Base-by-base conservation (phyloP, 768 basidiomycete genomes). In the Panaeolus cyanescens region DNA sequence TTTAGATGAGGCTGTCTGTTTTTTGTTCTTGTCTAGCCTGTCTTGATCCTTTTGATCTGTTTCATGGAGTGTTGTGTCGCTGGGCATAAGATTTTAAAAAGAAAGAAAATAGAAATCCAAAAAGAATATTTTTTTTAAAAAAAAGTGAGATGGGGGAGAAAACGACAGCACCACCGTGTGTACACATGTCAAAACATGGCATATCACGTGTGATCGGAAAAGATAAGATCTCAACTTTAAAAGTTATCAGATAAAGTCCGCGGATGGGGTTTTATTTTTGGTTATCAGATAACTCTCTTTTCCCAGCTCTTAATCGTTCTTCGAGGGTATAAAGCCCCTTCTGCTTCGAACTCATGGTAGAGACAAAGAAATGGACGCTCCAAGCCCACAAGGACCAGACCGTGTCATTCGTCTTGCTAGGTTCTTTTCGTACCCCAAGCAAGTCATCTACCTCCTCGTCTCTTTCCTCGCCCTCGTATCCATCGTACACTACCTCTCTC, bases 381-480 rank as follows among this genome's bases (percentile, higher is more conserved):
- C 25, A 25, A 50, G 45, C 22, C 22, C 45, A 50, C 13, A 22
- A 9, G 45, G 22, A 50, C 22, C 45, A 50, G 45, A 50, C 17
- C 45, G 45, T 28, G 61, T 62, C 19, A 60, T 75, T 54, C 71
- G 72, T 32, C 58, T 68, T 19, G 55, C 66, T 8, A 64, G 74
- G 13, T 66, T 65, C 50, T 65, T 65, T 13, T 50, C 65, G 6
- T 83, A 82, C 64, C 78, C 82, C 3, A 69, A 74, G 37, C 71
- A 80, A 60, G 69, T 79, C 20, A 78, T 80, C 72, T 82, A 77
- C 66, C 72, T 79, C 60, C 39, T 83, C 31, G 77, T 74, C 9
- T 68, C 71, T 60, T 77, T 83, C 70, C 76, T 84, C 59, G 74
- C 71, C 54, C 67, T 83, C 34, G 64, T 80, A 45, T 69, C 75